These are phyloP conservation scores for Fusarium pseudocircinatum DNA, from an alignment of 2,329 filamentous ascomycete species.

Conservation along the genomic window DNA sequence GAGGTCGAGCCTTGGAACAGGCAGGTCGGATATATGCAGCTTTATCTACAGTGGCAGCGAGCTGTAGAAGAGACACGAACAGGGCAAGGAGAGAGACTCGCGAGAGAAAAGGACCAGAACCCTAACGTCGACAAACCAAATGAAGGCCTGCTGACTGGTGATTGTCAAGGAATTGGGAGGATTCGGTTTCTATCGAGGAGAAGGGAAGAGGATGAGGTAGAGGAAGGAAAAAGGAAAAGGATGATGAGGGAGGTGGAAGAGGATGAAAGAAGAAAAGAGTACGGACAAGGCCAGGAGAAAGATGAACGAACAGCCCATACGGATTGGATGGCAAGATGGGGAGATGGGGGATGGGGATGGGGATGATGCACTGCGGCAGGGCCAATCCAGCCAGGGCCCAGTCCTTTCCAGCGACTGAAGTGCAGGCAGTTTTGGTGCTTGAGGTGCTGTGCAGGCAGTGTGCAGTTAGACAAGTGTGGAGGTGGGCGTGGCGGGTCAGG, in stretches of 20 bases:
- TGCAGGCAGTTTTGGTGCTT: not conserved
- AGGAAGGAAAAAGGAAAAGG: slow-evolving; percentile 31
- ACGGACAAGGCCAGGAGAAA: slow-evolving; percentile 32
- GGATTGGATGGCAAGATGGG: slow-evolving; percentile 39
- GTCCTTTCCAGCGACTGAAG: not conserved
- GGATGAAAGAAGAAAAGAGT: slow-evolving; percentile 38
- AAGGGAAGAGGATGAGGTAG: slow-evolving; percentile 35
- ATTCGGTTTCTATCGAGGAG: slow-evolving; percentile 50
- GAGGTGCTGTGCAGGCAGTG: slow-evolving; percentile 12
- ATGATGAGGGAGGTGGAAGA: slow-evolving; percentile 37
- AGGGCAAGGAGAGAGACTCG: slow-evolving; percentile 40
- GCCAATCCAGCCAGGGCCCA: not conserved
- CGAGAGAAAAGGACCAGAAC: slow-evolving; percentile 48
- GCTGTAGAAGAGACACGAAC: slow-evolving; percentile 44
- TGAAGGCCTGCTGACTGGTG: slow-evolving; percentile 46
- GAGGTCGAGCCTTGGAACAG: slow-evolving; percentile 13
- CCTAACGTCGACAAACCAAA: slow-evolving; percentile 45
- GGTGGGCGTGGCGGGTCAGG: slow-evolving; percentile 37
- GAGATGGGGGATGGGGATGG: slow-evolving; percentile 42
- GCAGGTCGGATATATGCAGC: slow-evolving; percentile 33
- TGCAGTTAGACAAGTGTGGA: slow-evolving; percentile 33
- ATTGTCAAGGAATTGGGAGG: slow-evolving; percentile 49
- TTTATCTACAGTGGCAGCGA: slow-evolving; percentile 41
- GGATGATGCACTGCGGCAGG: slow-evolving; percentile 34
- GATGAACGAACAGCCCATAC: slow-evolving; percentile 5